Conservation (phyloP, 2,329 filamentous ascomycete genomes). For the Microdochium trichocladiopsis region DNA sequence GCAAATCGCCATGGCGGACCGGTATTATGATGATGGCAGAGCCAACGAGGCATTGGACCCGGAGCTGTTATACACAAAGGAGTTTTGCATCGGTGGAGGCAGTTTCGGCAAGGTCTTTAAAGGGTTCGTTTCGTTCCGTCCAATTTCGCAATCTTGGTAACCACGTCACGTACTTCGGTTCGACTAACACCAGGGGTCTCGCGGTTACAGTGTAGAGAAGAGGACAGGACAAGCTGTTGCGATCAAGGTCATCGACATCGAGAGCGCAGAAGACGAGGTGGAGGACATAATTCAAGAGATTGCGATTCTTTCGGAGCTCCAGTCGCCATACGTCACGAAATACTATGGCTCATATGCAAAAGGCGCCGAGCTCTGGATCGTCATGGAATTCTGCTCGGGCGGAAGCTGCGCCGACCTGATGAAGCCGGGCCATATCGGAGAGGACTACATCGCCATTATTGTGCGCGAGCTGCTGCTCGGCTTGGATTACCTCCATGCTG, state of each 20-base stretch:
- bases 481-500: conserved; percentile 85
- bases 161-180: background rate
- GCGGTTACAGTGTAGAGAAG: conserved; percentile 68
- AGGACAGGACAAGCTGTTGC: conserved; percentile 88
- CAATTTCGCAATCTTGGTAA: background rate
- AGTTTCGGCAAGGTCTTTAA: conserved; percentile 99
- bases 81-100: conserved; percentile 84
- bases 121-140: conserved; percentile 68
- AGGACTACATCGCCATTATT: conserved; percentile 97
- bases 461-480: conserved; percentile 83
- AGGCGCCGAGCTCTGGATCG: conserved; percentile 95
- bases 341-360: conserved; percentile 97
- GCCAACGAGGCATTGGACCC: conserved; percentile 64
- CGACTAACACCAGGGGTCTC: conserved; percentile 11
- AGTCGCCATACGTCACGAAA: conserved; percentile 93
- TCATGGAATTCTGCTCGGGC: conserved; percentile 98
- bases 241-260: conserved; percentile 98
- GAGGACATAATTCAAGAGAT: conserved; percentile 99
- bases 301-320: conserved; percentile 89
- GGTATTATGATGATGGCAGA: conserved; percentile 37
- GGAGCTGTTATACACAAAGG: conserved; percentile 87
- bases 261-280: conserved; percentile 97
- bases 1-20: conserved; percentile 34
- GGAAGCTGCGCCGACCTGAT: conserved; percentile 94
- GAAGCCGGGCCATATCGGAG: conserved; percentile 84